phyloP scores from a whole-genome alignment of 2,329 filamentous ascomycete species.

The Hypoxylon sp. region DNA sequence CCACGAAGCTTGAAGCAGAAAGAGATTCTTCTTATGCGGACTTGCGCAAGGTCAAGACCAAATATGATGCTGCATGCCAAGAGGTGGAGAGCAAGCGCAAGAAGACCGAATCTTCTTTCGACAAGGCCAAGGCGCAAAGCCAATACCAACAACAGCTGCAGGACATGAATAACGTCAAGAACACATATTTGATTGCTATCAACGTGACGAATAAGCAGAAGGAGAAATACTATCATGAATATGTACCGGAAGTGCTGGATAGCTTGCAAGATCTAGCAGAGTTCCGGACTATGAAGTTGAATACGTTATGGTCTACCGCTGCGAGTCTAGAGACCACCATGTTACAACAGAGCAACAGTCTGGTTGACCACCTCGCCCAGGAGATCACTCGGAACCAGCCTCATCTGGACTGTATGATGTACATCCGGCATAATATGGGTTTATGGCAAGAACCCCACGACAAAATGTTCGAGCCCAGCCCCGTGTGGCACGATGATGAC shows the following conservation, averaged over 20 bases:
- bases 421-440: conserved; percentile 87
- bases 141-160: conserved; percentile 90
- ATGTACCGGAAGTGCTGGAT: conserved; percentile 91
- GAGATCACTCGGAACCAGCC: conserved; percentile 92
- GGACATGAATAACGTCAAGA: conserved; percentile 98
- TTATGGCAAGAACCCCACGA: conserved; percentile 85
- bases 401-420: conserved; percentile 96
- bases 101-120: conserved; percentile 93
- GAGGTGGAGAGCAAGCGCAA: conserved; percentile 94
- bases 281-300: conserved; percentile 84
- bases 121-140: conserved; percentile 90
- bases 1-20: conserved; percentile 87
- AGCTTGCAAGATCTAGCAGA: conserved; percentile 94
- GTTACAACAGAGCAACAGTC: conserved; percentile 74
- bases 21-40: conserved; percentile 85
- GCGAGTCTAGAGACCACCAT: conserved; percentile 82
- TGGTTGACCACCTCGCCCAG: conserved; percentile 75
- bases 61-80: conserved; percentile 92
- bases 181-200: conserved; percentile 95
- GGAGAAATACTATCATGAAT: conserved; percentile 96
- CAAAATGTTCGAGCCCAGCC: conserved; percentile 90
- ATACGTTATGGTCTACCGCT: conserved; percentile 84
- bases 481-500: conserved; percentile 95
- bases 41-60: conserved; percentile 87
- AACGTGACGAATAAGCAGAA: conserved; percentile 98